Evolutionary conservation across 2,329 filamentous ascomycete genomes (phyloP).

Genomic region (Mollisia scopiformis): DNA sequence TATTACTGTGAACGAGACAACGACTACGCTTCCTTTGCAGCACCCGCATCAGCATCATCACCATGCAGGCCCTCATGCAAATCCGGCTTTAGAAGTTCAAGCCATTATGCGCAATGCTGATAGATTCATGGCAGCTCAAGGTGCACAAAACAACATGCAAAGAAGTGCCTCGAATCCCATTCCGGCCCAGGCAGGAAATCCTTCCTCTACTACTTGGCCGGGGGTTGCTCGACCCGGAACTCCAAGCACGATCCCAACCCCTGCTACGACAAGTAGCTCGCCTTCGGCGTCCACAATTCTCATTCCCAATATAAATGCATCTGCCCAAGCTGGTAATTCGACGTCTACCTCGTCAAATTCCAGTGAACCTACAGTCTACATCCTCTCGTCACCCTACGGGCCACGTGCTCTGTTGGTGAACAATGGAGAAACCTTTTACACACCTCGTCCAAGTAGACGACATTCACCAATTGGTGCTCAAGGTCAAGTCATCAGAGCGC

Average conservation of each 20-base stretch:
- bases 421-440: constrained; percentile 55
- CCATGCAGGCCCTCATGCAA: constrained; percentile 8
- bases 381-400: constrained; percentile 62
- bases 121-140: constrained; percentile 23
- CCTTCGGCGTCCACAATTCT: constrained; percentile 16
- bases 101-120: constrained; percentile 31
- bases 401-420: constrained; percentile 61
- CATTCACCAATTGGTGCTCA: constrained; percentile 15
- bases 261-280: constrained; percentile 16
- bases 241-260: constrained; percentile 14
- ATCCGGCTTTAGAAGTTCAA: constrained; percentile 31
- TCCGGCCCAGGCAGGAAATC: constrained; percentile 7
- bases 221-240: constrained; percentile 12
- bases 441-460: constrained; percentile 40
- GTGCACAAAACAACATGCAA: constrained; percentile 23
- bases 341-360: constrained; percentile 21
- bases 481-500: constrained; percentile 10
- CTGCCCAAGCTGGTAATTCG: constrained; percentile 20
- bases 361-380: constrained; percentile 56
- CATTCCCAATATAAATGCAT: background rate
- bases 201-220: constrained; percentile 6
- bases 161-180: constrained; percentile 27
- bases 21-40: constrained; percentile 27
- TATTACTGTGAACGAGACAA: constrained; percentile 53
- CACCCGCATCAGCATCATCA: constrained; percentile 21